These are phyloP conservation scores for Leccinum uliginosum DNA, from an alignment of 768 basidiomycete species.

Conservation along the genomic window DNA sequence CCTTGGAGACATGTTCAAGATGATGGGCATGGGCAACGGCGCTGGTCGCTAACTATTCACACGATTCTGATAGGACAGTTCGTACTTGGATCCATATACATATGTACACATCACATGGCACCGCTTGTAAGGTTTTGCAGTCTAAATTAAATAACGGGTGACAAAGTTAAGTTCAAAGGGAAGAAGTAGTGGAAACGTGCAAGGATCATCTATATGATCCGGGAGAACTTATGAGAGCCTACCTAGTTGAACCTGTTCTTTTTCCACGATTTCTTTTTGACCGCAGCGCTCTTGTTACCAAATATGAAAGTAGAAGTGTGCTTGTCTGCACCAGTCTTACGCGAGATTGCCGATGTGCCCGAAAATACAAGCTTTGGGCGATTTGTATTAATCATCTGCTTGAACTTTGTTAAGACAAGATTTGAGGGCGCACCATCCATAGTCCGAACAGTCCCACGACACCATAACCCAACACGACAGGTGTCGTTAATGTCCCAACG, in stretches of 20 bases:
- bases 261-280: slow-evolving; percentile 56
- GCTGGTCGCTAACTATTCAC: slow-evolving; percentile 26
- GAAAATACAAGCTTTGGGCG: slow-evolving; percentile 56
- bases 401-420: slow-evolving; percentile 11
- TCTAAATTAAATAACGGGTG: slow-evolving; percentile 15
- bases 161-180: slow-evolving; percentile 30
- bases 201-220: slow-evolving; percentile 14
- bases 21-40: slow-evolving; percentile 78
- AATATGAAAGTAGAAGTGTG: slow-evolving; percentile 78
- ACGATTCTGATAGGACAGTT: slow-evolving; percentile 5
- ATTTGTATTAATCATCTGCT: slow-evolving; percentile 10
- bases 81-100: slow-evolving; percentile 11
- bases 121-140: slow-evolving; percentile 7
- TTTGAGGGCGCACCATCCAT: slow-evolving; percentile 56
- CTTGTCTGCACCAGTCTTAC: slow-evolving; percentile 78
- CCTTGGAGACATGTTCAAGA: slow-evolving; percentile 78
- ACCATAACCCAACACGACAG: slow-evolving; percentile 47
- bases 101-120: slow-evolving; percentile 15
- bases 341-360: slow-evolving; percentile 51
- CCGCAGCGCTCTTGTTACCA: slow-evolving; percentile 64
- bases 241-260: slow-evolving; percentile 31
- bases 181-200: background rate
- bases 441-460: slow-evolving; percentile 61
- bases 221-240: slow-evolving; percentile 14
- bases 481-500: slow-evolving; percentile 52